A percentile compares a stretch with the other conserved stretches of the same genome.
These are phyloP conservation scores for Neofusicoccum kwambonambiense DNA, from an alignment of 2,329 filamentous ascomycete species.

Conservation along the genomic window DNA sequence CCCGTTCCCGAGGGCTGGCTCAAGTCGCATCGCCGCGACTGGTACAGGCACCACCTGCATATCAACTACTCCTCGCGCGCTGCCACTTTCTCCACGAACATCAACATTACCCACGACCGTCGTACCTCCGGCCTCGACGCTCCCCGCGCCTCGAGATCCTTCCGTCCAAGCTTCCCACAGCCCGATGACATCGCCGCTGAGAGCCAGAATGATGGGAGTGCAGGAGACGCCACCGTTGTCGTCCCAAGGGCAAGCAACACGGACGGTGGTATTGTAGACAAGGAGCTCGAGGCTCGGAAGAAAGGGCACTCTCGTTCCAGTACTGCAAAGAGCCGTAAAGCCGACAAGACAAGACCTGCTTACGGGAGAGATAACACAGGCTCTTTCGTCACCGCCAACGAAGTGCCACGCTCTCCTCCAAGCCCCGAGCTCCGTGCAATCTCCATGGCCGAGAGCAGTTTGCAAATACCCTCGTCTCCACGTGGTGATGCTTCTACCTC, in stretches of 20 bases:
- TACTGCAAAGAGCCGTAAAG: neutral
- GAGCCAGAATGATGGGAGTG: constrained; percentile 25
- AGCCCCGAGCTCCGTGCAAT: neutral
- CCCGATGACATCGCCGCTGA: constrained; percentile 36
- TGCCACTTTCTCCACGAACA: constrained; percentile 54
- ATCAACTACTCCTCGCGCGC: constrained; percentile 44
- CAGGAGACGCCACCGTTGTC: neutral
- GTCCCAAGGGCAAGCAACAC: constrained; percentile 10
- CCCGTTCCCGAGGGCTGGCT: constrained; percentile 66
- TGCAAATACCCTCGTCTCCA: constrained; percentile 25
- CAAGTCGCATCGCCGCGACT: constrained; percentile 60
- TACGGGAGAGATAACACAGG: constrained; percentile 1
- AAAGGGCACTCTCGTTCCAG: neutral
- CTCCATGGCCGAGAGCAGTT: constrained; percentile 12
- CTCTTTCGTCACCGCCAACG: constrained; percentile 14
- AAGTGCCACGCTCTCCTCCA: neutral
- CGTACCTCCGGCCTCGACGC: constrained; percentile 43
- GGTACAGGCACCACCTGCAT: constrained; percentile 56
- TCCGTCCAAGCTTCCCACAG: constrained; percentile 44
- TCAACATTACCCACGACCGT: constrained; percentile 43
- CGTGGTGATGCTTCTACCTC: constrained; percentile 34
- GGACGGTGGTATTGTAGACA: constrained; percentile 7
- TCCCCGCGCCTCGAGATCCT: constrained; percentile 38
- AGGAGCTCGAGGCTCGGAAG: neutral
- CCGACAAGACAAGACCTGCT: neutral